phyloP scores from a whole-genome alignment of 1,284 basidiomycete species.

The Pseudozyma tsukubaensis region DNA sequence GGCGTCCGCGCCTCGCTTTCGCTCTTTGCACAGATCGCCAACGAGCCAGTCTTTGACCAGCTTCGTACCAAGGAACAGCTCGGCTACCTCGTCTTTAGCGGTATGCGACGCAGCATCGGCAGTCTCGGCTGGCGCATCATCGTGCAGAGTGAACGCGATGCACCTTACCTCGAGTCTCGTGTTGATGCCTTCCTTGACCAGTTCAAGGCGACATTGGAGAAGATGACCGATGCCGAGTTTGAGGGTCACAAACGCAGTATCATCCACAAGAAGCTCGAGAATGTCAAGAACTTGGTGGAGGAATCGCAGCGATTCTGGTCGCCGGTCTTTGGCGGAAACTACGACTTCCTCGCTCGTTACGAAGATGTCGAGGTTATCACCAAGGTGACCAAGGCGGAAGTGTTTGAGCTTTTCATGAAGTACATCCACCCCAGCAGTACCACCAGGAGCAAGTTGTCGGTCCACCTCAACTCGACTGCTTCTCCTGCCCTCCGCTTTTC shows the following conservation, averaged over 20 bases:
- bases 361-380: constrained; percentile 78
- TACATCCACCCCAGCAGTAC: constrained; percentile 73
- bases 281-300: constrained; percentile 64
- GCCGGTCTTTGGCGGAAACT: constrained; percentile 75
- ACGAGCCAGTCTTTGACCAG: constrained; percentile 90
- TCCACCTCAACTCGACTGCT: constrained; percentile 70
- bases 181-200: constrained; percentile 86
- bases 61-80: constrained; percentile 97
- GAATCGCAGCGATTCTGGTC: constrained; percentile 71
- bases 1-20: constrained; percentile 55
- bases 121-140: constrained; percentile 85
- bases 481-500: constrained; percentile 75
- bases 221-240: constrained; percentile 61
- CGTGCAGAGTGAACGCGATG: constrained; percentile 87
- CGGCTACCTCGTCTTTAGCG: constrained; percentile 76
- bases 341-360: constrained; percentile 72
- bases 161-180: constrained; percentile 86
- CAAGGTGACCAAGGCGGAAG: constrained; percentile 79
- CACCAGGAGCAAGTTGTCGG: constrained; percentile 53
- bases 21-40: constrained; percentile 65
- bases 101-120: constrained; percentile 69
- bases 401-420: constrained; percentile 79
- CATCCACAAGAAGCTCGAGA: constrained; percentile 65
- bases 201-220: constrained; percentile 73
- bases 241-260: constrained; percentile 58